Evolutionary conservation across 805 yeast species (phyloP).

Genomic region (Yamadazyma takamatsuzukensis): DNA sequence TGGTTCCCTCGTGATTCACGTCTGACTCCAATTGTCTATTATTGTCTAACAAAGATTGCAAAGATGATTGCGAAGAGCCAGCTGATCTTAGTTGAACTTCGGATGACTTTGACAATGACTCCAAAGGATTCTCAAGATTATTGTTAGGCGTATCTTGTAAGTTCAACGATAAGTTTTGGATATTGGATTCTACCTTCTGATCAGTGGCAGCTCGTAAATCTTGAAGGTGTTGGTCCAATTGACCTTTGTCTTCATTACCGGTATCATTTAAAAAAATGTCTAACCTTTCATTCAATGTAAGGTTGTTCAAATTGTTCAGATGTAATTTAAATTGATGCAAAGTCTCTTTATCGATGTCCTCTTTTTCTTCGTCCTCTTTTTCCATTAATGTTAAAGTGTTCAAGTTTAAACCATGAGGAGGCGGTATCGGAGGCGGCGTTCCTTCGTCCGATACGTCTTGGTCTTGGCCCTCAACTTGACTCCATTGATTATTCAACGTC

Average conservation of each 20-base stretch:
- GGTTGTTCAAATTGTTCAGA: slow-evolving; percentile 24
- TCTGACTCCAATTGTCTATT: slow-evolving; percentile 22
- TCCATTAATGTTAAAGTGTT: slow-evolving; percentile 6
- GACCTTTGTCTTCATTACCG: slow-evolving; percentile 10
- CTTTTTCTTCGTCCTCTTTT: slow-evolving; percentile 11
- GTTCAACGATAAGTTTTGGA: slow-evolving; percentile 31
- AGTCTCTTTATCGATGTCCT: slow-evolving; percentile 12
- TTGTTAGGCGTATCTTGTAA: slow-evolving; percentile 17
- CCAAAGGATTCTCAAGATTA: slow-evolving; percentile 28
- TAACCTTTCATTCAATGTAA: slow-evolving; percentile 43
- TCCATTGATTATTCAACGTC: slow-evolving; percentile 20
- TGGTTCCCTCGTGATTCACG: slow-evolving; percentile 12
- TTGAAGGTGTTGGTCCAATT: slow-evolving; percentile 34
- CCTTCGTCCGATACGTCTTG: slow-evolving; percentile 14
- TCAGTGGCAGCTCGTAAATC: slow-evolving; percentile 23
- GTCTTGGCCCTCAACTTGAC: slow-evolving; percentile 6
- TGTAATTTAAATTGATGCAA: slow-evolving; percentile 18
- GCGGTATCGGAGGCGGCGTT: slow-evolving; percentile 28
- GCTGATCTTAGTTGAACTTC: slow-evolving; percentile 24
- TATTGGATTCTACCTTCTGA: slow-evolving; percentile 28
- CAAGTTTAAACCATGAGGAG: slow-evolving; percentile 18
- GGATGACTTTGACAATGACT: slow-evolving; percentile 24
- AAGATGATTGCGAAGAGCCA: slow-evolving; percentile 40
- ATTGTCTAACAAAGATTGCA: slow-evolving; percentile 28
- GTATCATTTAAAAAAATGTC: slow-evolving; percentile 33